Evolutionary conservation across 345 rosid genomes (phyloP).

Genomic region (Salix arbutifolia): DNA sequence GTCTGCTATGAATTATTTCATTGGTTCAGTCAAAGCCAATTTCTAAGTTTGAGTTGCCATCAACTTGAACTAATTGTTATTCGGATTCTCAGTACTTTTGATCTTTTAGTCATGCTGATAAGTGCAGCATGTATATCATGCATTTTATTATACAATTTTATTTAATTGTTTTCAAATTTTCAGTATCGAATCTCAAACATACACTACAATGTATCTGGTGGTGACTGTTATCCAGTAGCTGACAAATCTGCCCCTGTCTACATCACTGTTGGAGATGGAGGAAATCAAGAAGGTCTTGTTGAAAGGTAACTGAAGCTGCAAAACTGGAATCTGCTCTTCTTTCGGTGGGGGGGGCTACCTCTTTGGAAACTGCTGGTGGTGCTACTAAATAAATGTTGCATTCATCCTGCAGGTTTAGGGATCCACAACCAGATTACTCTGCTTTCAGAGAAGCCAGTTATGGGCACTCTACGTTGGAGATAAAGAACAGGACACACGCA

Average conservation of each 20-base stretch:
- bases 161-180: conserved; percentile 9
- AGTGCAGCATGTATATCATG: not conserved
- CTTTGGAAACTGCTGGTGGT: not conserved
- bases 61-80: not conserved
- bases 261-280: conserved; percentile 91
- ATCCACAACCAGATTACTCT: conserved; percentile 91
- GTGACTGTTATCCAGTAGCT: conserved; percentile 53
- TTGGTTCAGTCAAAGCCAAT: not conserved
- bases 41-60: not conserved
- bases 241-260: conserved; percentile 87
- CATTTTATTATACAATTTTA: not conserved
- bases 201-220: conserved; percentile 65
- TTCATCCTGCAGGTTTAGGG: conserved; percentile 50
- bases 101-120: not conserved
- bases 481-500: conserved; percentile 82
- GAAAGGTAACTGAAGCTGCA: conserved; percentile 44
- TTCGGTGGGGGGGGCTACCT: not conserved
- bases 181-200: conserved; percentile 84
- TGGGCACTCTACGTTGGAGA: conserved; percentile 83
- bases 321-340: not conserved
- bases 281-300: conserved; percentile 92
- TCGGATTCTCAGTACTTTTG: not conserved
- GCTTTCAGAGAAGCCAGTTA: conserved; percentile 96
- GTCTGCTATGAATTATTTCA: not conserved
- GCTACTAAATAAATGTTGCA: not conserved